Evolutionary conservation across 768 basidiomycete species (phyloP).

Genomic region (Bullera alba): DNA sequence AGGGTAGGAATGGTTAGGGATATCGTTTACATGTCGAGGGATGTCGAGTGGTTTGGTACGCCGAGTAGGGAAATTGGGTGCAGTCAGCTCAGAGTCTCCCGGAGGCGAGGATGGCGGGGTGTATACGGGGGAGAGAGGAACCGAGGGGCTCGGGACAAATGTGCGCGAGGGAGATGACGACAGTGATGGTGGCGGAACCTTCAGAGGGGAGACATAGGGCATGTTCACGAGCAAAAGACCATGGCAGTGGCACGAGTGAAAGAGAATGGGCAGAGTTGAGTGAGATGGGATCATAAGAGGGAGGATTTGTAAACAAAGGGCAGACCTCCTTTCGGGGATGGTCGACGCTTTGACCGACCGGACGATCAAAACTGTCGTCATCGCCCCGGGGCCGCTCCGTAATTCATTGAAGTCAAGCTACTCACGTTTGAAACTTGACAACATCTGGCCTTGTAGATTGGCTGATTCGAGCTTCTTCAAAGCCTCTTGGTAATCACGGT

Average conservation of each 20-base stretch:
- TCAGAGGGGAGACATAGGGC: not conserved
- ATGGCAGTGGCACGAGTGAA: not conserved
- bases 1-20: conserved; percentile 8
- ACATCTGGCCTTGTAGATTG: conserved; percentile 30
- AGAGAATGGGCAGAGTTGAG: not conserved
- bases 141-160: not conserved
- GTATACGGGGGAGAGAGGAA: not conserved
- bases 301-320: not conserved
- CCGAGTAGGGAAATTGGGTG: not conserved
- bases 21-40: conserved; percentile 5
- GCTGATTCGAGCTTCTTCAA: conserved; percentile 18
- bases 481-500: conserved; percentile 16
- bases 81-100: conserved; percentile 1
- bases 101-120: not conserved
- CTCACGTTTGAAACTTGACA: conserved; percentile 41
- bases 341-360: too few species aligned
- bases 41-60: not conserved
- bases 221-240: not conserved
- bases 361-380: too few species aligned
- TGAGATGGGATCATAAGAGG: not conserved
- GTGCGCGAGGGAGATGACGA: conserved; percentile 1
- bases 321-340: not conserved
- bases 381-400: not conserved
- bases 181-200: conserved; percentile 1
- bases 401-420: not conserved